phyloP scores from a whole-genome alignment of 2,329 filamentous ascomycete species.

The Botrytis fabae region DNA sequence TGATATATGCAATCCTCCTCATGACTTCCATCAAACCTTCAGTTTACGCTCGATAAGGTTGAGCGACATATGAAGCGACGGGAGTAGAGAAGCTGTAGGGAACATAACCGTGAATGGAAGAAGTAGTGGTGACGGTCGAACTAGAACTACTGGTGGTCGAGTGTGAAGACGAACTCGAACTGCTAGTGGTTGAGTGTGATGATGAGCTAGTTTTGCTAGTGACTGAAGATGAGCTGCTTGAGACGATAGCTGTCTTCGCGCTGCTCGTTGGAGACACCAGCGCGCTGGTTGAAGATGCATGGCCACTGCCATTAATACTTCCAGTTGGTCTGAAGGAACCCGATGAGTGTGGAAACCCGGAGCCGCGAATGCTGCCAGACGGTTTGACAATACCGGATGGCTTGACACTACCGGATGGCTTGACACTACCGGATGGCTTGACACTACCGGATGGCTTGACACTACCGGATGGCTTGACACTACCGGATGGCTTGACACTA shows the following conservation, averaged over 20 bases:
- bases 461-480: background rate
- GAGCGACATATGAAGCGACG: slow-evolving; percentile 12
- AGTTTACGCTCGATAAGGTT: background rate
- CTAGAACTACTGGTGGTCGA: slow-evolving; percentile 1
- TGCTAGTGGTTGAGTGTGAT: slow-evolving; percentile 2
- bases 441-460: background rate
- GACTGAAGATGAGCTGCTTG: background rate
- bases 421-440: background rate
- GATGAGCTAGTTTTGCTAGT: background rate
- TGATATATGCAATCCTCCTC: background rate
- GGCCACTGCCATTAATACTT: background rate
- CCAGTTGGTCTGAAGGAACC: slow-evolving; percentile 4
- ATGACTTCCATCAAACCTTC: background rate
- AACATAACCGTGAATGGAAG: slow-evolving; percentile 11
- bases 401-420: background rate
- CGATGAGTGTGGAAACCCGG: background rate
- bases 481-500: background rate
- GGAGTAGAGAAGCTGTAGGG: slow-evolving; percentile 18
- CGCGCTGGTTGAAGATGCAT: background rate
- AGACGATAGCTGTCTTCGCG: no score
- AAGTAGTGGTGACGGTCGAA: slow-evolving; percentile 5
- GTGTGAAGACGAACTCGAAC: background rate
- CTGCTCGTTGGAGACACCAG: background rate
- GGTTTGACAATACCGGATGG: background rate
- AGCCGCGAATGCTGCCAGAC: slow-evolving; percentile 5